These are phyloP conservation scores for Eremothecium coryli DNA, from an alignment of 1,139 yeast genomes.

Conservation along the genomic window DNA sequence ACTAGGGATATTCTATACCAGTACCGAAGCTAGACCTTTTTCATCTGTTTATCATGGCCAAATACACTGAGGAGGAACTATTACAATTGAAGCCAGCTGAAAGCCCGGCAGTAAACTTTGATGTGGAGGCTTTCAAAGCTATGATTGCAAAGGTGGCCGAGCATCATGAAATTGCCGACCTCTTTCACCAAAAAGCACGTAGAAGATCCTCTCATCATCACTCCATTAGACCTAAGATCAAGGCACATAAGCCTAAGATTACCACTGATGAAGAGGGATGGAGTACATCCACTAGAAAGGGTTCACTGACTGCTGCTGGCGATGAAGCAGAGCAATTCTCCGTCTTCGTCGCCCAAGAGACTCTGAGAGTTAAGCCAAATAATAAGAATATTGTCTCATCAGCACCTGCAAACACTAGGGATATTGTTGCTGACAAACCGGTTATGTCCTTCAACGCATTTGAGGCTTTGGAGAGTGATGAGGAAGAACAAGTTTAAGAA, in stretches of 20 bases:
- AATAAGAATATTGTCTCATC: conserved; percentile 66
- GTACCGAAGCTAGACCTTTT: too few species aligned
- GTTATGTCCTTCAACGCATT: conserved; percentile 65
- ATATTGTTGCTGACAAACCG: conserved; percentile 58
- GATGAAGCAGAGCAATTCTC: conserved; percentile 39
- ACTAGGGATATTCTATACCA: too few species aligned
- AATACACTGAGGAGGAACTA: conserved; percentile 66
- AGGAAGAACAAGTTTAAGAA: conserved; percentile 29
- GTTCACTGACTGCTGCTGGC: conserved; percentile 42
- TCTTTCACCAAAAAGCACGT: conserved; percentile 38
- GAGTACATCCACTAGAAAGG: conserved; percentile 52
- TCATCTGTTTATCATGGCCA: conserved; percentile 37
- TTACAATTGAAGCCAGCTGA: conserved; percentile 48
- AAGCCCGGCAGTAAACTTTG: conserved; percentile 50
- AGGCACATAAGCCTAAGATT: conserved; percentile 49
- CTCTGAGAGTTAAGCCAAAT: conserved; percentile 53
- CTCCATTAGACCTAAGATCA: conserved; percentile 43
- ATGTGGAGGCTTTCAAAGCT: conserved; percentile 53
- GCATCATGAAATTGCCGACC: conserved; percentile 32
- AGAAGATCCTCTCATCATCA: conserved; percentile 53
- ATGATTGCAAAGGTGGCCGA: conserved; percentile 57
- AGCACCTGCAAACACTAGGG: conserved; percentile 65
- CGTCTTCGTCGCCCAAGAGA: conserved; percentile 25
- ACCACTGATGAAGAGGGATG: conserved; percentile 67
- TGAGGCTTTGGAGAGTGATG: conserved; percentile 61